Conservation (phyloP, 73 alveolate species). For the Paramecium primaurelia region DNA sequence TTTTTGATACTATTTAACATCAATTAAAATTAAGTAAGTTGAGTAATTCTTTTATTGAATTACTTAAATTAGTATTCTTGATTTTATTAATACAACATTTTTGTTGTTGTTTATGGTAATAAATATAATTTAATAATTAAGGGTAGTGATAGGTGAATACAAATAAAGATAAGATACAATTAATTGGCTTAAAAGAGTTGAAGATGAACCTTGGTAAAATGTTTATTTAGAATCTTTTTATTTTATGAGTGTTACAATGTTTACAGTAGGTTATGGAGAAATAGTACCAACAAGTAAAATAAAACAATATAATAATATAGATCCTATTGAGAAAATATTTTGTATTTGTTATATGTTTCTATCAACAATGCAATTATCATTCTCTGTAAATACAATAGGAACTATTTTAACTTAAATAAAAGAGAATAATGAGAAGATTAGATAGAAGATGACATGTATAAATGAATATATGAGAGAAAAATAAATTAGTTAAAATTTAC, state of each 20-base stretch:
- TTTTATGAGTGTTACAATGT: constrained; percentile 52
- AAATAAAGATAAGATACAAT: neutral
- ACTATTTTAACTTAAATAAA: constrained; percentile 28
- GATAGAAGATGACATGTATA: constrained; percentile 39
- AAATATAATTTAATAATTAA: neutral
- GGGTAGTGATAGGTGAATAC: constrained; percentile 12
- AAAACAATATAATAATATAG: neutral
- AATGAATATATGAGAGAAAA: constrained; percentile 56
- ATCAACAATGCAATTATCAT: neutral
- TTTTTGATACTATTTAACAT: neutral
- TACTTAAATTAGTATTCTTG: neutral
- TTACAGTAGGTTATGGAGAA: constrained; percentile 45
- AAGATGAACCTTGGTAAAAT: neutral
- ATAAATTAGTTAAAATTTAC: neutral
- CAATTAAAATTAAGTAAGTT: neutral
- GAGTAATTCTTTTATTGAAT: constrained; percentile 10
- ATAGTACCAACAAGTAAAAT: neutral
- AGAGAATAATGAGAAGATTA: constrained; percentile 33
- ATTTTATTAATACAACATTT: neutral
- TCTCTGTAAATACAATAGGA: constrained; percentile 53
- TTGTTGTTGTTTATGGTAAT: neutral
- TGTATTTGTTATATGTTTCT: constrained; percentile 34
- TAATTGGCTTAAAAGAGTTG: neutral
- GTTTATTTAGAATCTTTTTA: neutral
- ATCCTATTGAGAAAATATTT: constrained; percentile 19